Percentiles rank a stretch among this genome's conserved stretches.
Evolutionary conservation across 345 rosid genomes (phyloP).

Genomic region (Luvunga scandens): DNA sequence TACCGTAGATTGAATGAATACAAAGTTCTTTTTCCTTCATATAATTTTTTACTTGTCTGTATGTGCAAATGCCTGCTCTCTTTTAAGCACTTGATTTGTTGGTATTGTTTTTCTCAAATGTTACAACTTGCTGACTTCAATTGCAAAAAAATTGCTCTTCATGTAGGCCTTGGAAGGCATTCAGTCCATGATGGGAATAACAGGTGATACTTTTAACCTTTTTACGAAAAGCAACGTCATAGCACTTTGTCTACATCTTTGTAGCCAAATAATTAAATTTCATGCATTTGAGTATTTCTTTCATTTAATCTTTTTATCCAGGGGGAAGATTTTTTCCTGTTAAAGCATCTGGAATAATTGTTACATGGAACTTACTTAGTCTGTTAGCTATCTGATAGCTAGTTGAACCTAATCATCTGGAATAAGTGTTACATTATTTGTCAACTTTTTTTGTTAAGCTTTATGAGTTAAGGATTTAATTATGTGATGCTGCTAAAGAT

Average conservation of each 20-base stretch:
- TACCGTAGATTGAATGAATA: conserved; percentile 14
- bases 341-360: not conserved
- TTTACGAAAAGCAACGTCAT: not conserved
- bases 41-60: not conserved
- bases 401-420: not conserved
- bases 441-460: not conserved
- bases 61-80: not conserved
- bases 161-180: conserved; percentile 17
- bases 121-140: not conserved
- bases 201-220: conserved; percentile 1
- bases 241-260: not conserved
- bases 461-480: not conserved
- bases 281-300: not conserved
- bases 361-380: not conserved
- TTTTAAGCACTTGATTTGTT: not conserved
- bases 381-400: not conserved
- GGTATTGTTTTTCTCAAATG: not conserved
- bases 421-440: not conserved
- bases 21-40: not conserved
- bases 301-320: not conserved
- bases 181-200: not conserved
- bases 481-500: not conserved
- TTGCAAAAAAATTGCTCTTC: conserved; percentile 1
- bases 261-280: not conserved
- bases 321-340: not conserved